Evolutionary conservation across 495 filamentous ascomycete species (phyloP).

Genomic region (Tuber aestivum): DNA sequence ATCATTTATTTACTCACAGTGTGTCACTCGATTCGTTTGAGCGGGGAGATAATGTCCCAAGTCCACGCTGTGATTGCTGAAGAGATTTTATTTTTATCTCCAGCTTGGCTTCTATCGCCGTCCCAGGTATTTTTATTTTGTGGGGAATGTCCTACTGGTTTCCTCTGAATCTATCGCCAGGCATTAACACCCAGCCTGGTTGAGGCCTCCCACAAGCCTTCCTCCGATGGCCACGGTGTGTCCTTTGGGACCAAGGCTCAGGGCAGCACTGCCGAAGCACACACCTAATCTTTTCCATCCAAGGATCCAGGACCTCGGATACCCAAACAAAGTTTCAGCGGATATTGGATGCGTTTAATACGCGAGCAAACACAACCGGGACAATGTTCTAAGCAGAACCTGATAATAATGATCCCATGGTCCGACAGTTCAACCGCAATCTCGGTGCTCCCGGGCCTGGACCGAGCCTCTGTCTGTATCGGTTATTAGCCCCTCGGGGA

Average conservation of each 20-base stretch:
- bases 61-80: neutral
- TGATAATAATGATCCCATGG: neutral
- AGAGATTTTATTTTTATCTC: neutral
- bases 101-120: neutral
- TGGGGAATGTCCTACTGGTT: neutral
- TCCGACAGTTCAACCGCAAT: neutral
- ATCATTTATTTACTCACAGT: neutral
- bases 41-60: too few species aligned
- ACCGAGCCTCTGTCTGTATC: neutral
- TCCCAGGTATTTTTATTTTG: neutral
- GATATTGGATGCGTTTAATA: neutral
- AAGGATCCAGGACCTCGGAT: neutral
- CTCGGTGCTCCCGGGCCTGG: neutral
- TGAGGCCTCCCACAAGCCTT: neutral
- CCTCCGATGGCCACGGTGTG: neutral
- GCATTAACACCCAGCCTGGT: neutral
- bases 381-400: neutral
- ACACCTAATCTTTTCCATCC: neutral
- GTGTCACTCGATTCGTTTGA: neutral
- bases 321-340: neutral
- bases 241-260: neutral
- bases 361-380: neutral
- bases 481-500: neutral
- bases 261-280: neutral
- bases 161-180: neutral